A percentile compares a stretch with the other conserved stretches of the same genome.
These are phyloP conservation scores for Avena atlantica DNA, from an alignment of 176 grass and related monocot species.

Conservation along the genomic window DNA sequence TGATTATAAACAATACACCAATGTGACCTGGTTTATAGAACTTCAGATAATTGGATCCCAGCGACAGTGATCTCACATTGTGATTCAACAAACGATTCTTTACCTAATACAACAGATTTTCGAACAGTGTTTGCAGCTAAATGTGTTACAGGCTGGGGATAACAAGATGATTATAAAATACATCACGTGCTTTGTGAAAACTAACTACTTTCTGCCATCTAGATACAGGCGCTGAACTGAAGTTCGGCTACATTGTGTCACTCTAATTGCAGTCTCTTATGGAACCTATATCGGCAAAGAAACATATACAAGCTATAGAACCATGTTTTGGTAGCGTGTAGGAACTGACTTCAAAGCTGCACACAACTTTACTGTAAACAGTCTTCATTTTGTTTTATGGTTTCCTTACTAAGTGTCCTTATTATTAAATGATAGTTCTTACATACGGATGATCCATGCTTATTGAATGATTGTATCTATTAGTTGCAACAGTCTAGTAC, in stretches of 20 bases:
- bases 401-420: neutral
- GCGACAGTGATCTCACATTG: neutral
- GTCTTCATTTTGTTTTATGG: neutral
- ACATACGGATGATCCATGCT: neutral
- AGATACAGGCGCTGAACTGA: neutral
- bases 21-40: neutral
- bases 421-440: neutral
- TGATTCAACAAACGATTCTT: neutral
- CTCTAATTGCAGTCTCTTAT: neutral
- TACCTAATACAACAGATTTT: neutral
- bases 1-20: neutral
- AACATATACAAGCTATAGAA: neutral
- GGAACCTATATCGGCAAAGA: neutral
- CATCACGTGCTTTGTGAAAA: neutral
- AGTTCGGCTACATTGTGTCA: neutral
- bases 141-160: neutral
- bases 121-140: neutral
- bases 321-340: neutral
- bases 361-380: neutral
- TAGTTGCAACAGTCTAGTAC: neutral
- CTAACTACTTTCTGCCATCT: neutral
- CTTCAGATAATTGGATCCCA: neutral
- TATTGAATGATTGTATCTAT: neutral
- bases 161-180: neutral
- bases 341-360: neutral